These are phyloP conservation scores for Tolypocladium guangdongense DNA, from an alignment of 2,329 filamentous ascomycete genomes.

Conservation along the genomic window DNA sequence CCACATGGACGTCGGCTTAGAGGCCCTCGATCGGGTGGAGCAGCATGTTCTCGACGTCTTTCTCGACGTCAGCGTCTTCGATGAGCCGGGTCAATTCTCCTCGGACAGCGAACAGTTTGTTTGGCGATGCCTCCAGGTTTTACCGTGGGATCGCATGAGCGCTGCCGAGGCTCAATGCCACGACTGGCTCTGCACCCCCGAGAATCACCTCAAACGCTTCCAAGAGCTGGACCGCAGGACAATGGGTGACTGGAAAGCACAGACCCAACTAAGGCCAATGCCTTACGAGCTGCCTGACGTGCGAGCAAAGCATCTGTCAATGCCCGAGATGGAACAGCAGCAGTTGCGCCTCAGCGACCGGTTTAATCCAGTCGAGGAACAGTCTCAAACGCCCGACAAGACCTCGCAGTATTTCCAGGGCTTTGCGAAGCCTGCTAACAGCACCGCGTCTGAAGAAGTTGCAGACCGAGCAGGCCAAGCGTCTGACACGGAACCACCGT, in stretches of 20 bases:
- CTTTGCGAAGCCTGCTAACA: neutral
- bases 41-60: constrained; percentile 13
- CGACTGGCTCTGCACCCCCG: constrained; percentile 22
- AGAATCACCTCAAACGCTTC: constrained; percentile 20
- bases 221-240: constrained; percentile 18
- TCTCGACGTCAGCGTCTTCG: constrained; percentile 8
- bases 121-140: constrained; percentile 18
- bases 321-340: neutral
- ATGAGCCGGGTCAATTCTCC: constrained; percentile 9
- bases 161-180: constrained; percentile 17
- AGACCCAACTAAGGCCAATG: constrained; percentile 20
- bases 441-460: neutral
- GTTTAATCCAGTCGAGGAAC: neutral
- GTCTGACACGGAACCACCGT: neutral
- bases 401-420: neutral
- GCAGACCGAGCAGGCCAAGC: neutral
- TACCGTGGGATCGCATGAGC: constrained; percentile 15
- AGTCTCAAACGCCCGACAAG: too few species aligned
- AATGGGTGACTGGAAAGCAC: constrained; percentile 13
- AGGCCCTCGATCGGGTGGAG: constrained; percentile 15
- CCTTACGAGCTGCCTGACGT: constrained; percentile 21
- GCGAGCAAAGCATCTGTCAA: neutral
- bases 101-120: constrained; percentile 17
- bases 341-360: neutral
- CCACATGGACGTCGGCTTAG: constrained; percentile 7